These are phyloP conservation scores for Pseudogymnoascus sp. DNA, from an alignment of 2,329 filamentous ascomycete genomes.

Conservation along the genomic window DNA sequence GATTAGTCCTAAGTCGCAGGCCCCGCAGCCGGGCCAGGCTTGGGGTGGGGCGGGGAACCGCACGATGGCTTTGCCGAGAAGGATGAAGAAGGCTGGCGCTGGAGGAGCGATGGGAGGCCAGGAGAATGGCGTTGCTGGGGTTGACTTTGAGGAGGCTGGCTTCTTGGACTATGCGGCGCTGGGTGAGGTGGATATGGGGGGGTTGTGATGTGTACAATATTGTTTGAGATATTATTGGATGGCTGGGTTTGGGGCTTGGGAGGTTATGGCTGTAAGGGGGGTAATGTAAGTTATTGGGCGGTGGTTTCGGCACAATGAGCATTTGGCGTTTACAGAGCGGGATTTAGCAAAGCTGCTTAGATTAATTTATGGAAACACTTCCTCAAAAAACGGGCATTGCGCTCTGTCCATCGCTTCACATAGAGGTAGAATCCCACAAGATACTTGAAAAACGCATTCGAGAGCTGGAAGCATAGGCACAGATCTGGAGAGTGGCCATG, in stretches of 20 bases:
- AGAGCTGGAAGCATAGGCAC: too few species aligned
- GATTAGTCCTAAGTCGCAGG: slow-evolving; percentile 10
- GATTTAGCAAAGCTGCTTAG: not conserved
- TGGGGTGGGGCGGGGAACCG: slow-evolving; percentile 30
- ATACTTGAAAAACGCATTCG: too few species aligned
- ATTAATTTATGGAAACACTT: not conserved
- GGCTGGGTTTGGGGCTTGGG: not conserved
- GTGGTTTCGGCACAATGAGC: not conserved
- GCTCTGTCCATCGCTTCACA: not conserved
- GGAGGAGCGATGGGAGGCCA: slow-evolving; percentile 29
- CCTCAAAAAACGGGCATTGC: not conserved
- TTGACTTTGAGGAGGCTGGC: slow-evolving; percentile 59
- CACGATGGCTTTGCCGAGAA: slow-evolving; percentile 17
- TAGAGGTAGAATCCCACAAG: not conserved
- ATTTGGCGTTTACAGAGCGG: not conserved
- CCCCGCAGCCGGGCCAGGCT: slow-evolving; percentile 11
- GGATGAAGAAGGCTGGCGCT: slow-evolving; percentile 15
- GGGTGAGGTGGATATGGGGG: slow-evolving; percentile 26
- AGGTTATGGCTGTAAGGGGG: not conserved
- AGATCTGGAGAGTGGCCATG: too few species aligned
- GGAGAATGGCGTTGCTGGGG: slow-evolving; percentile 36
- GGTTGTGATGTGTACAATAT: slow-evolving; percentile 9
- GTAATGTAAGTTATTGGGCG: not conserved
- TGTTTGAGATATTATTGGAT: not conserved
- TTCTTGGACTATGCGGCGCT: slow-evolving; percentile 43